Percentiles rank a stretch among this genome's conserved stretches.
Evolutionary conservation across 192 early-diverging fungal genomes (phyloP).

Genomic region (Dissophora ornata): DNA sequence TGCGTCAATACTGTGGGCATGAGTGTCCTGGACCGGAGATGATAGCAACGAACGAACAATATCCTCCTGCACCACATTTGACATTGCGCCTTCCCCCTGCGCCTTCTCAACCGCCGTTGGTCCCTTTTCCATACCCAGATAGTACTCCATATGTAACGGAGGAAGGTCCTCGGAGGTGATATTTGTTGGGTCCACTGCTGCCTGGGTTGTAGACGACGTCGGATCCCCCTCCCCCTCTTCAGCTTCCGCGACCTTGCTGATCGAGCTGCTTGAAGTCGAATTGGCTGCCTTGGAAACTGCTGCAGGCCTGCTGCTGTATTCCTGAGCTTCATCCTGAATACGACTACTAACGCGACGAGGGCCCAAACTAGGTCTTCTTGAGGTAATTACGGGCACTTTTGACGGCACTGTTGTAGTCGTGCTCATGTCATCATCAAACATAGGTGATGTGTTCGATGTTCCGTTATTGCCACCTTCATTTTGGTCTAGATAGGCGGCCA

Average conservation of each 20-base stretch:
- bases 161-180: not conserved
- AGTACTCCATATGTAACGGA: conserved; percentile 29
- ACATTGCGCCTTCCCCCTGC: conserved; percentile 11
- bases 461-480: not conserved
- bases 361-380: conserved; percentile 30
- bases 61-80: conserved; percentile 28
- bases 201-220: conserved; percentile 3
- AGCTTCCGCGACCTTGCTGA: not conserved
- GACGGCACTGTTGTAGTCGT: conserved; percentile 19
- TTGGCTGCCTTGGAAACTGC: not conserved
- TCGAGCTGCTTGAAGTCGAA: not conserved
- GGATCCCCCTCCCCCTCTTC: not conserved
- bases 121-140: conserved; percentile 22
- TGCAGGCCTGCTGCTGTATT: not conserved
- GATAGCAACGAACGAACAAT: conserved; percentile 23
- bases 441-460: not conserved
- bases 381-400: not conserved
- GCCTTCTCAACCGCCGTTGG: conserved; percentile 18
- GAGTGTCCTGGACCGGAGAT: conserved; percentile 6
- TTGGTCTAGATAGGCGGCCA: conserved; percentile 34
- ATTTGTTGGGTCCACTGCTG: not conserved
- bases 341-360: conserved; percentile 43
- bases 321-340: conserved; percentile 5
- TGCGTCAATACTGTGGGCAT: not conserved
- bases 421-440: conserved; percentile 1